phyloP scores from a whole-genome alignment of 2,329 filamentous ascomycete genomes.

The Fusarium sp. region DNA sequence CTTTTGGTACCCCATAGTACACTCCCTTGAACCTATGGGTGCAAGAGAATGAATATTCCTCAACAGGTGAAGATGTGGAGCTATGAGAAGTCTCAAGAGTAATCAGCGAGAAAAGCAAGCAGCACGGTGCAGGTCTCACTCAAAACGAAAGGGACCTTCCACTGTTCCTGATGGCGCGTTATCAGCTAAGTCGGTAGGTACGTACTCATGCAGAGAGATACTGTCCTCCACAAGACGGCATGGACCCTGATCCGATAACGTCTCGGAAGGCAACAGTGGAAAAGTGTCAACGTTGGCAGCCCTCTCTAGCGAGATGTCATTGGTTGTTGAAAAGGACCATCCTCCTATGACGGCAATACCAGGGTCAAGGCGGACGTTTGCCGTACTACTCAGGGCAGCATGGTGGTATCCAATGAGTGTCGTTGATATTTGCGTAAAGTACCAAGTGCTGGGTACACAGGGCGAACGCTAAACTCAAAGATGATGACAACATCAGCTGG shows the following conservation, averaged over 20 bases:
- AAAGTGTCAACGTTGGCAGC: conserved; percentile 7
- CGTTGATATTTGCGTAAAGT: conserved; percentile 15
- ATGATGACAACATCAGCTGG: neutral
- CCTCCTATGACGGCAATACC: neutral
- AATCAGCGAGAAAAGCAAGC: conserved; percentile 36
- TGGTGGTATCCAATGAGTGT: conserved; percentile 3
- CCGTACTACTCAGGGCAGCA: conserved; percentile 1
- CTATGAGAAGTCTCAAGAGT: conserved; percentile 3
- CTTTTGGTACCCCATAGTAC: conserved; percentile 19
- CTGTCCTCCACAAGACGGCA: conserved; percentile 2
- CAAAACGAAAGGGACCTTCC: conserved; percentile 25
- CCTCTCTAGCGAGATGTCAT: conserved; percentile 29
- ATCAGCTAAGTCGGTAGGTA: conserved; percentile 8
- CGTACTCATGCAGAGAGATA: conserved; percentile 1
- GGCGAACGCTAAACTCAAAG: neutral
- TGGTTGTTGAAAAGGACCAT: conserved; percentile 3
- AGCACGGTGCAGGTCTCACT: conserved; percentile 40
- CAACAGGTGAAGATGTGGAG: conserved; percentile 41
- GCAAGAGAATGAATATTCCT: conserved; percentile 13
- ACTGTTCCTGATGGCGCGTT: conserved; percentile 35
- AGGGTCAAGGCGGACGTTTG: neutral
- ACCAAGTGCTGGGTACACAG: conserved; percentile 7
- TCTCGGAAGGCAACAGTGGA: conserved; percentile 17
- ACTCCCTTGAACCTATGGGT: conserved; percentile 25
- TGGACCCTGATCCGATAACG: conserved; percentile 29